Evolutionary conservation across 108 stramenopile species (phyloP).

Genomic region (Fistulifera pelliculosa): DNA sequence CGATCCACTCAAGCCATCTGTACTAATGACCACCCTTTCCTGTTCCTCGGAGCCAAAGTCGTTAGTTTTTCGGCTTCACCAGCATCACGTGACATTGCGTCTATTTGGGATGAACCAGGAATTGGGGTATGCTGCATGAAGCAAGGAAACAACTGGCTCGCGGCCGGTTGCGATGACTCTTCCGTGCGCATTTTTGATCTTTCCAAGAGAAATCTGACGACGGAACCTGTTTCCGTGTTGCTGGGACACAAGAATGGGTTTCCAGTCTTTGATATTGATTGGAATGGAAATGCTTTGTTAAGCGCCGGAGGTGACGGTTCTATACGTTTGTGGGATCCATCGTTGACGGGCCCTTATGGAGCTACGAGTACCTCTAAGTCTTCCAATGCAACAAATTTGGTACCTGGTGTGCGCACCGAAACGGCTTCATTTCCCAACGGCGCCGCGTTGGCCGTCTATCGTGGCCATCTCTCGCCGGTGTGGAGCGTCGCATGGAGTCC

Average conservation of each 20-base stretch:
- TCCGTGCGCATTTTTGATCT: conserved; percentile 59
- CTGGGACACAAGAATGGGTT: conserved; percentile 87
- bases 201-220: conserved; percentile 17
- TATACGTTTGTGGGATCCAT: conserved; percentile 80
- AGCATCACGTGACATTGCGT: conserved; percentile 2
- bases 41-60: neutral
- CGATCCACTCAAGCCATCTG: conserved; percentile 60
- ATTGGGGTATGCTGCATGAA: conserved; percentile 72
- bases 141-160: conserved; percentile 67
- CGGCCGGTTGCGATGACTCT: conserved; percentile 80
- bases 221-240: conserved; percentile 49
- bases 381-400: neutral
- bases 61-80: no score
- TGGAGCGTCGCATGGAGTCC: conserved; percentile 81
- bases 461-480: conserved; percentile 75
- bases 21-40: conserved; percentile 59
- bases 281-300: conserved; percentile 74
- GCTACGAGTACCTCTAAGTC: neutral
- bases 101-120: conserved; percentile 69
- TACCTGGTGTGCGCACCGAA: conserved; percentile 6
- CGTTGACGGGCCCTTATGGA: conserved; percentile 70
- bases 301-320: conserved; percentile 86
- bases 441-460: conserved; percentile 74
- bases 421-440: conserved; percentile 56
- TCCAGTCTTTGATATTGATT: conserved; percentile 82